Conservation (phyloP, 148 eudicot genomes). For the Linanthus parryae region DNA sequence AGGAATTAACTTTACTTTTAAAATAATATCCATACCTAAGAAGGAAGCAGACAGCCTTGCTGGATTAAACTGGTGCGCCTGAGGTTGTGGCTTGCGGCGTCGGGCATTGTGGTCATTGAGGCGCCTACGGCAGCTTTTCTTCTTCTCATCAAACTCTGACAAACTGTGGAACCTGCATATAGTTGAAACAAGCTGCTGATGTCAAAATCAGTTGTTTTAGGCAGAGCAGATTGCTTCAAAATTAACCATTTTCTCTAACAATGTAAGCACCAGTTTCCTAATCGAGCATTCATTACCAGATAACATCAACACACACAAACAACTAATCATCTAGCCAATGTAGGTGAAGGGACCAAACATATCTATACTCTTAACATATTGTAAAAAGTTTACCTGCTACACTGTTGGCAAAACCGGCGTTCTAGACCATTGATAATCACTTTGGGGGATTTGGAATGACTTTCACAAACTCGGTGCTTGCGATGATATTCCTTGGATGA, state of each 20-base stretch:
- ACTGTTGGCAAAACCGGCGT: constrained; percentile 94
- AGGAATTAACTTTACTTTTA: too few relatives aligned
- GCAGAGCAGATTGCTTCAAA: background rate
- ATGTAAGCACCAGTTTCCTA: too few relatives aligned
- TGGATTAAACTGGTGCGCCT: constrained; percentile 55
- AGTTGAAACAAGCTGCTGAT: background rate
- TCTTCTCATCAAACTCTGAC: constrained; percentile 84
- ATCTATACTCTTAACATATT: too few relatives aligned
- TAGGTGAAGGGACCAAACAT: background rate
- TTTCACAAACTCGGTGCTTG: constrained; percentile 80
- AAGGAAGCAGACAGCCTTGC: constrained; percentile 45
- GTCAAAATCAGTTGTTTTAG: constrained; percentile 5
- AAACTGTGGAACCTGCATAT: constrained; percentile 76
- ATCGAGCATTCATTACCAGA: too few relatives aligned
- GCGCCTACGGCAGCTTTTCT: constrained; percentile 91
- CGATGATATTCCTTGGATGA: constrained; percentile 84
- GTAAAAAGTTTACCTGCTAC: constrained; percentile 86
- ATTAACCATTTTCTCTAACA: too few relatives aligned
- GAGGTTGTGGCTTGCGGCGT: constrained; percentile 78
- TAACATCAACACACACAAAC: background rate
- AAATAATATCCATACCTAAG: constrained; percentile 47
- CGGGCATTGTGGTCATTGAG: constrained; percentile 95
- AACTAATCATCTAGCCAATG: background rate
- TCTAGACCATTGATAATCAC: constrained; percentile 74
- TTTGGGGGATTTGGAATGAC: constrained; percentile 70